A percentile compares a stretch with the other conserved stretches of the same genome.
Evolutionary conservation across 345 rosid species (phyloP).

Genomic region (Iberis pinnata): DNA sequence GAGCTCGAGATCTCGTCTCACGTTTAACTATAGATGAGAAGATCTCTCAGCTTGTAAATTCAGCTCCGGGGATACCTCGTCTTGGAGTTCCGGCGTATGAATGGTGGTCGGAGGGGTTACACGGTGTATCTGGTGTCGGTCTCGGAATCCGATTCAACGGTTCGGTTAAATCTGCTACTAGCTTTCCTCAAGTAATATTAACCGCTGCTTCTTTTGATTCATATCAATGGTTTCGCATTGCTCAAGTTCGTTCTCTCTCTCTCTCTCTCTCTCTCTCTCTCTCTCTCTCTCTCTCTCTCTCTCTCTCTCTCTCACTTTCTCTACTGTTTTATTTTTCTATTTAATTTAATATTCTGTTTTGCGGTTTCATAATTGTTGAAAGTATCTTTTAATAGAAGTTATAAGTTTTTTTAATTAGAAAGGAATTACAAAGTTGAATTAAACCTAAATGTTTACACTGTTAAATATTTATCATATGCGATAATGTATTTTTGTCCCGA

Average conservation of each 20-base stretch:
- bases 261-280: not conserved
- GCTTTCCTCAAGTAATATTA: constrained; percentile 85
- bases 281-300: not conserved
- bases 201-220: constrained; percentile 73
- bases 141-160: constrained; percentile 54
- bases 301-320: not conserved
- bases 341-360: not conserved
- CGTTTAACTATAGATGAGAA: constrained; percentile 73
- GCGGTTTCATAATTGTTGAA: not conserved
- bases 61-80: constrained; percentile 61
- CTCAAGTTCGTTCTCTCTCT: constrained; percentile 41
- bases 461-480: too few relatives aligned
- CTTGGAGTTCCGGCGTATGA: constrained; percentile 72
- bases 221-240: constrained; percentile 76
- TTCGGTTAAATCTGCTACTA: constrained; percentile 55
- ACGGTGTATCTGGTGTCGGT: constrained; percentile 51
- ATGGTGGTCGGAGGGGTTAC: constrained; percentile 97
- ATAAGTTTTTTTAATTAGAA: not conserved
- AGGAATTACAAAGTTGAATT: not conserved
- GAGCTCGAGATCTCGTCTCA: constrained; percentile 67
- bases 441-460: too few relatives aligned
- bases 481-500: too few relatives aligned
- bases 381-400: too few relatives aligned
- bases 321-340: not conserved
- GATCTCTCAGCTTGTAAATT: constrained; percentile 64